phyloP scores from a whole-genome alignment of 2,329 filamentous ascomycete genomes.

The Balansia obtecta region DNA sequence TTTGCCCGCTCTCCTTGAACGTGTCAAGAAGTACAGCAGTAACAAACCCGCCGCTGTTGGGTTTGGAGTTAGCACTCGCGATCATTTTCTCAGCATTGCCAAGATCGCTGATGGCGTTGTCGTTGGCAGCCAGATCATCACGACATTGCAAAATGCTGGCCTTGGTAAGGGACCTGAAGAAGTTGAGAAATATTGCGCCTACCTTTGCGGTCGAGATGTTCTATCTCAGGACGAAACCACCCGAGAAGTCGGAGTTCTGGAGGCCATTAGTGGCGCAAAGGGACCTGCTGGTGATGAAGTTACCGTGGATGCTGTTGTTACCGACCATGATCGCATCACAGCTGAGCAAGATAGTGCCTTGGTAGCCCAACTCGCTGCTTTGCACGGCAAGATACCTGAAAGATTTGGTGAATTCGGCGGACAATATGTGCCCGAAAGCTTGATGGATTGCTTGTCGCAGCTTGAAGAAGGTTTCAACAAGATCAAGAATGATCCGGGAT shows the following conservation, averaged over 20 bases:
- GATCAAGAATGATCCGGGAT: conserved; percentile 74
- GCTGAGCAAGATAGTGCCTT: conserved; percentile 44
- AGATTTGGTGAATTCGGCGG: conserved; percentile 94
- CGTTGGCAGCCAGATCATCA: conserved; percentile 92
- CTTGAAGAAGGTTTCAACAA: conserved; percentile 84
- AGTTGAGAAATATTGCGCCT: conserved; percentile 78
- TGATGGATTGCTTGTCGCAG: conserved; percentile 92
- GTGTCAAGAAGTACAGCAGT: conserved; percentile 86
- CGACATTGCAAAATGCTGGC: conserved; percentile 41
- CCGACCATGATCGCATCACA: conserved; percentile 55
- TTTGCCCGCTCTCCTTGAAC: conserved; percentile 67
- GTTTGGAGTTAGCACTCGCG: conserved; percentile 89
- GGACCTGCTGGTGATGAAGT: conserved; percentile 25
- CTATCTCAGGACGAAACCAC: conserved; percentile 29
- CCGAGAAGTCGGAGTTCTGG: conserved; percentile 56
- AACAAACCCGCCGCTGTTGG: conserved; percentile 85
- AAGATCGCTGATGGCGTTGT: conserved; percentile 86
- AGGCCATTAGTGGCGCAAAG: conserved; percentile 47
- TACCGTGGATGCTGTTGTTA: conserved; percentile 46
- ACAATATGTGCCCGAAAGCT: conserved; percentile 91
- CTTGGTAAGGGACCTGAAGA: conserved; percentile 39
- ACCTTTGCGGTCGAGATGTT: conserved; percentile 39
- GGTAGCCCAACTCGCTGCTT: conserved; percentile 71
- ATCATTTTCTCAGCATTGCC: conserved; percentile 82
- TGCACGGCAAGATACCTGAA: conserved; percentile 70